phyloP scores from a whole-genome alignment of 1,284 basidiomycete species.

The Leccinum pachyderme region DNA sequence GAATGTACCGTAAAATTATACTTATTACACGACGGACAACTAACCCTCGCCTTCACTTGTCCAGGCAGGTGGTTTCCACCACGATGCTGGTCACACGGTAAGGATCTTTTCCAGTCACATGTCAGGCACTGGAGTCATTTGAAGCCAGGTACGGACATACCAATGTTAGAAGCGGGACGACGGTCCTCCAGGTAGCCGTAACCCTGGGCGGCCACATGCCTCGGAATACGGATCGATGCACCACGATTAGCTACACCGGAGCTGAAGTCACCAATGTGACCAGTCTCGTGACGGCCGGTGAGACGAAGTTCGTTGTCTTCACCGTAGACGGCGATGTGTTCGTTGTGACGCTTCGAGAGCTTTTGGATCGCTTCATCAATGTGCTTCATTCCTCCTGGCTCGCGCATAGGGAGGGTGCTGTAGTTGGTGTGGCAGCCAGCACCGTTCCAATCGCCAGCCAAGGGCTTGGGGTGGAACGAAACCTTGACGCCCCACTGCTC shows the following conservation, averaged over 20 bases:
- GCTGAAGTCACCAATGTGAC: constrained; percentile 90
- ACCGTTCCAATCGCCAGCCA: constrained; percentile 99
- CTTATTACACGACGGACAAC: constrained; percentile 9
- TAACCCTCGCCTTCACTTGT: constrained; percentile 38
- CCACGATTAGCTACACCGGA: constrained; percentile 98
- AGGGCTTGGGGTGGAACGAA: constrained; percentile 99
- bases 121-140: constrained; percentile 6
- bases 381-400: constrained; percentile 89
- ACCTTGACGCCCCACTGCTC: constrained; percentile 99
- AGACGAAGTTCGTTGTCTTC: constrained; percentile 94
- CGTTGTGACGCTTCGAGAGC: constrained; percentile 77
- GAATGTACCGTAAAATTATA: not conserved
- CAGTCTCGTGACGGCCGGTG: constrained; percentile 95
- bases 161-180: constrained; percentile 96
- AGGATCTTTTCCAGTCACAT: constrained; percentile 55
- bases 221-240: constrained; percentile 91
- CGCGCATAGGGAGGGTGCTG: constrained; percentile 90
- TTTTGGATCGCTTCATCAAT: constrained; percentile 96
- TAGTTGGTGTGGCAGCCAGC: constrained; percentile 97
- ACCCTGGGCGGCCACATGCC: constrained; percentile 89
- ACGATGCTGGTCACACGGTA: constrained; percentile 90
- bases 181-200: constrained; percentile 97
- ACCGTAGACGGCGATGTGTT: constrained; percentile 97
- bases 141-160: constrained; percentile 46
- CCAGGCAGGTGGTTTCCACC: constrained; percentile 84